Evolutionary conservation across 495 filamentous ascomycete species (phyloP).

Genomic region (Penicillium cataractarum): DNA sequence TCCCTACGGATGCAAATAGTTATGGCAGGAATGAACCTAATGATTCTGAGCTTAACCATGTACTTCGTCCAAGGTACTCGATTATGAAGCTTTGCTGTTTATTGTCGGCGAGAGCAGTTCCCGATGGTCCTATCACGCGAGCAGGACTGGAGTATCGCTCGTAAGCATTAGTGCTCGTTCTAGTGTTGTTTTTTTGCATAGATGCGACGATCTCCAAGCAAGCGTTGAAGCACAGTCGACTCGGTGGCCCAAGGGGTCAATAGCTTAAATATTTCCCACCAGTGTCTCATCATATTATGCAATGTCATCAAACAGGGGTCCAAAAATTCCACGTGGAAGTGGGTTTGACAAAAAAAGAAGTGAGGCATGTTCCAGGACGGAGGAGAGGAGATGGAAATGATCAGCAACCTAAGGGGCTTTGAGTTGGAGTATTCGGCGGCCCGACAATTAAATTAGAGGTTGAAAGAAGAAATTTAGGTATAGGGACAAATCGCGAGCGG

Average conservation of each 20-base stretch:
- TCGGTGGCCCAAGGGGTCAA: background rate
- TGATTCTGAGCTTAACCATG: background rate
- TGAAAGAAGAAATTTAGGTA: background rate
- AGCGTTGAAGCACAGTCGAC: conserved; percentile 2
- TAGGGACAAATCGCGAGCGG: too few species aligned
- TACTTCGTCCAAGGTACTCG: background rate
- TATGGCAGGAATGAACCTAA: background rate
- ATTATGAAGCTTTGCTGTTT: background rate
- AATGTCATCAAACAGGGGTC: background rate
- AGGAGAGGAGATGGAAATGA: background rate
- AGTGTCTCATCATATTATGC: background rate
- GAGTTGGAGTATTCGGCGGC: background rate
- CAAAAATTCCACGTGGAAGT: background rate
- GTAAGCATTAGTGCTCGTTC: background rate
- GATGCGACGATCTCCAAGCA: background rate
- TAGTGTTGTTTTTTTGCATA: background rate
- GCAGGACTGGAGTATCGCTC: background rate
- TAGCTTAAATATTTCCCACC: background rate
- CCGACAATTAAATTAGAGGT: background rate
- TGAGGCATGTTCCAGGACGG: background rate
- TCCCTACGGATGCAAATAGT: conserved; percentile 1
- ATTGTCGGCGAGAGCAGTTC: background rate
- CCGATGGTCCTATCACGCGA: background rate
- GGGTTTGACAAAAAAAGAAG: background rate
- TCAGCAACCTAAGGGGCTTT: background rate